Base-by-base conservation (phyloP, 768 basidiomycete genomes). In the Inosperma sp. region DNA sequence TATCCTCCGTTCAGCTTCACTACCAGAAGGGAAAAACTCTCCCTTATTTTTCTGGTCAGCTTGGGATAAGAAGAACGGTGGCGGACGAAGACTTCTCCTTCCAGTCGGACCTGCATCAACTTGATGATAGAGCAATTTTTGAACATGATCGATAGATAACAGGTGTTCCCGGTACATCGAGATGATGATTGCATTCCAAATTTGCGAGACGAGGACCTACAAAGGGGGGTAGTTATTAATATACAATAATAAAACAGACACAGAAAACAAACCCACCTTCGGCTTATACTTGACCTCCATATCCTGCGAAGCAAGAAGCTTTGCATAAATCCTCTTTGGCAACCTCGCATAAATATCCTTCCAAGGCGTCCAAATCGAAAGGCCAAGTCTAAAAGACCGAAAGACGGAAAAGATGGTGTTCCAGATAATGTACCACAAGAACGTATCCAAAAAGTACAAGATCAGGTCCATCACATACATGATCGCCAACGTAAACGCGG, bases 381-480 rank as follows among this genome's bases (percentile, higher is more conserved):
- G 77, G 6, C 95, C 96, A 44, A 98, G 78, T 19, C 81, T 75
- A 70, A 99, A 99, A 14, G 85, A 88, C 48, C 94, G 79, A 19
- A 75, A 86, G 60, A 94, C 90, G 63, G 85, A 88, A 72, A 89
- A 88, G 49, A 93, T 88, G 8, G 93, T 94, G 68, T 97, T 97
- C 95, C 95, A 97, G 65, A 97, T 97, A 72, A 98, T 94, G 65
- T 94, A 99, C 96, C 96, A 99, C 25, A 99, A 72, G 86, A 97
- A 99, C 6, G 96, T 99, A 73, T 99, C 96, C 69, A 99, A 77
- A 81, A 98, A 99, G 81, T 91, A 99, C 37, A 99, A 80, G 45
- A 87, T 83, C 40, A 99, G 72, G 64, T 98, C 96, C 95, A 98
- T 97, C 75, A 96, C 73, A 65, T 93, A 98, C 95, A 97, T 99